A percentile compares a stretch with the other conserved stretches of the same genome.
phyloP scores from a whole-genome alignment of 2,329 filamentous ascomycete genomes.

The Colletotrichum tanaceti region DNA sequence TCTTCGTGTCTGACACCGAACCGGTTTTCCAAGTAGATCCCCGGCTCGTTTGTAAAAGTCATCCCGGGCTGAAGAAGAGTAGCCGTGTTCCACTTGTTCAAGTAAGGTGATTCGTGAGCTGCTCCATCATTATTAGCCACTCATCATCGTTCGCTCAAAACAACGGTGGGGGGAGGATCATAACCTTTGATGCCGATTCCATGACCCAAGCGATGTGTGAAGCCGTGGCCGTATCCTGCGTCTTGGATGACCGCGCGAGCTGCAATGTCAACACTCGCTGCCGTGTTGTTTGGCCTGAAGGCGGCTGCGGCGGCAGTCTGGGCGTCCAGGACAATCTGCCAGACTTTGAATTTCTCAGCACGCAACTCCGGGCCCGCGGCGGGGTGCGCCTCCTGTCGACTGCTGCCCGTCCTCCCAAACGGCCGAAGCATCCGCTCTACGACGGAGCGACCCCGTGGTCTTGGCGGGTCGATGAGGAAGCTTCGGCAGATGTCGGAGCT shows the following conservation, averaged over 20 bases:
- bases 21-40: constrained; percentile 68
- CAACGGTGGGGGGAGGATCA: too few relatives aligned
- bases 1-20: constrained; percentile 75
- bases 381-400: not conserved
- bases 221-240: constrained; percentile 68
- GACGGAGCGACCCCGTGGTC: not conserved
- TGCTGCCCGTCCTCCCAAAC: not conserved
- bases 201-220: constrained; percentile 73
- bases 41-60: constrained; percentile 73
- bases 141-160: too few relatives aligned
- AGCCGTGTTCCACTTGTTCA: constrained; percentile 70
- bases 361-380: constrained; percentile 43
- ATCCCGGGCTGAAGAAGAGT: constrained; percentile 64
- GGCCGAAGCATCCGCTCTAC: not conserved
- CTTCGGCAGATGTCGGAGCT: constrained; percentile 73
- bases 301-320: constrained; percentile 66
- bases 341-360: constrained; percentile 66
- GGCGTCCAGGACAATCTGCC: constrained; percentile 71
- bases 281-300: constrained; percentile 63
- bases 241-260: constrained; percentile 67
- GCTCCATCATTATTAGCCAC: not conserved
- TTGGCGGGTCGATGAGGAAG: constrained; percentile 62
- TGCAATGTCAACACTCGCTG: constrained; percentile 70
- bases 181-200: constrained; percentile 74
- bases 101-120: constrained; percentile 72